Evolutionary conservation across 2,329 filamentous ascomycete species (phyloP), one percentile per base, ranked within the genome.

Genomic region (Monosporascus sp.): DNA sequence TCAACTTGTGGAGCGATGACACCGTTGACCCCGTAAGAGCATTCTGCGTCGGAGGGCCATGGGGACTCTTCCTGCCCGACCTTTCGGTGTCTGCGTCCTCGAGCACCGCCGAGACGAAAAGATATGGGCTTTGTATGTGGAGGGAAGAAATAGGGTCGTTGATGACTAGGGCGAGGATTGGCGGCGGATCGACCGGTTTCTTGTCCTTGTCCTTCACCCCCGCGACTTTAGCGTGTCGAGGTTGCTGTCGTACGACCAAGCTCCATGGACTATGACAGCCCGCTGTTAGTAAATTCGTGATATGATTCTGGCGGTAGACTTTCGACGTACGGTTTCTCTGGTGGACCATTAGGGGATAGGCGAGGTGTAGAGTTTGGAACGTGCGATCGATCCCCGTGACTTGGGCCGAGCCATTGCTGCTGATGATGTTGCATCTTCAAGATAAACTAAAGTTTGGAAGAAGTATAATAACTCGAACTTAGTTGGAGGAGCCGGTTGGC

Each of bases 151-250:
- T 47, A 96, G 43, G 43, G 22, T 46, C 43, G 78, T 72, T 93
- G 85, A 46, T 46, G 22, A 46, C 43, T 24, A 46, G 43, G 22
- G 43, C 43, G 24, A 96, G 76, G 62, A 96, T 89, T 43, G 91
- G 91, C 14, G 91, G 91, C 50, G 92, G 91, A 68, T 96, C 91
- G 64, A 96, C 84, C 7, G 91, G 90, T 70, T 95, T 95, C 61
- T 91, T 86, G 65, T 90, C 88, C 89, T 49, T 38, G 48, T 52
- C 48, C 36, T 56, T 51, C 20, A 51, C 54, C 46, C 50, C 27
- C 6, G 51, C 54, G 8, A 54, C 52, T 43, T 48, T 53, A 26
- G 51, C 54, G 16, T 51, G 48, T 40, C 43, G 43, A 46, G 43
- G 49, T 60, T 52, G 56, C 51, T 50, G 48, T 48, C 24, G 43